phyloP scores from a whole-genome alignment of 164 flowering plant genomes.

The Macadamia integrifolia region DNA sequence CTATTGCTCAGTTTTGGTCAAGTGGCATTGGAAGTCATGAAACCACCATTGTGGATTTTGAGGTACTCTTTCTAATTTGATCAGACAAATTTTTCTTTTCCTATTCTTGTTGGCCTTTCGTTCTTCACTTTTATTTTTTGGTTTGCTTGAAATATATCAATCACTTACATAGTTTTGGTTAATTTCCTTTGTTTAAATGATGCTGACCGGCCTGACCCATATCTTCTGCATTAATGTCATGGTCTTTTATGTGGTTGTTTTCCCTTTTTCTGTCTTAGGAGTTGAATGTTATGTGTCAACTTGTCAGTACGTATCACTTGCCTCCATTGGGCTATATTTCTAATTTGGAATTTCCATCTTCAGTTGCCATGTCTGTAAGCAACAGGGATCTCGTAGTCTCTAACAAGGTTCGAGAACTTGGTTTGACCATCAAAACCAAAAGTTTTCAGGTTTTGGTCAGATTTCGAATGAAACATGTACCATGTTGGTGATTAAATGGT shows the following conservation, averaged over 20 bases:
- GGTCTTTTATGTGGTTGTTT: no score
- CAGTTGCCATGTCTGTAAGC: no score
- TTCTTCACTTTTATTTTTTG: not conserved
- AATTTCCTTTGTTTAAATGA: not conserved
- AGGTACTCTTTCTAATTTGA: constrained; percentile 38
- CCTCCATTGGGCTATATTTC: no score
- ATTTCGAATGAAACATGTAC: no score
- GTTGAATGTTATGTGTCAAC: no score
- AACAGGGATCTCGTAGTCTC: no score
- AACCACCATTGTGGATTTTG: constrained; percentile 67
- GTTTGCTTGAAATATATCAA: not conserved
- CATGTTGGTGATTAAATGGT: no score
- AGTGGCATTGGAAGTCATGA: constrained; percentile 94
- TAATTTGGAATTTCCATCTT: no score
- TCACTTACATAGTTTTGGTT: not conserved
- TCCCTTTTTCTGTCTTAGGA: no score
- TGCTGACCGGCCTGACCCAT: not conserved
- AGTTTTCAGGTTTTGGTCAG: no score
- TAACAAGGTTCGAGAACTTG: no score
- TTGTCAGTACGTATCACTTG: not conserved
- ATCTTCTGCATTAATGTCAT: not conserved
- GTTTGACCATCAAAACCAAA: no score
- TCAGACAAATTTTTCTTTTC: not conserved
- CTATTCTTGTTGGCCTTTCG: not conserved
- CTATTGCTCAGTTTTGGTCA: constrained; percentile 93